Percentiles rank a stretch among this genome's conserved stretches.
Conservation (phyloP, 192 early-diverging fungal species). For the Diversispora eburnea region DNA sequence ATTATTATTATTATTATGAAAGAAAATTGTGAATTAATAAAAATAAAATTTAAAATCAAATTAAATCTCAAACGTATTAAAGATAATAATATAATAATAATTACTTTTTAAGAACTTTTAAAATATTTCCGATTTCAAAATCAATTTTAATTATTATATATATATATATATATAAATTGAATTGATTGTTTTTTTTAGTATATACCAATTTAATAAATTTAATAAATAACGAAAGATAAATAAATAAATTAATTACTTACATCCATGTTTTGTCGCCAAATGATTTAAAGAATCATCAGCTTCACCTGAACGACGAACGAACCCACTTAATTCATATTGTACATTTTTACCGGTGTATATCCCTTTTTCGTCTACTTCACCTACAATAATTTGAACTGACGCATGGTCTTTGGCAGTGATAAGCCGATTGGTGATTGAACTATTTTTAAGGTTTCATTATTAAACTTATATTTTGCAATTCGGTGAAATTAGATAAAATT, state of each 20-base stretch:
- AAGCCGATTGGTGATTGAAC: constrained; percentile 97
- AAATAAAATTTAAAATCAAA: no score
- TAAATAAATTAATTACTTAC: constrained; percentile 37
- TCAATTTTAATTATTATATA: no score
- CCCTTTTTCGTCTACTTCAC: constrained; percentile 85
- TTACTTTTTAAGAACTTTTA: no score
- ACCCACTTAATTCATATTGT: constrained; percentile 90
- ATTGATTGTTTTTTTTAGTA: no score
- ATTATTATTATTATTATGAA: no score
- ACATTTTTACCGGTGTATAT: constrained; percentile 67
- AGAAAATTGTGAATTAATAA: no score
- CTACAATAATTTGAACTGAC: constrained; percentile 96
- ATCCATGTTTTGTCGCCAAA: constrained; percentile 72
- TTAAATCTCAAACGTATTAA: no score
- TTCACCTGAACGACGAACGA: constrained; percentile 86
- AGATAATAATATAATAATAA: no score
- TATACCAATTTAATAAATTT: neutral
- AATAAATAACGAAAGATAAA: constrained; percentile 2
- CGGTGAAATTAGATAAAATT: neutral
- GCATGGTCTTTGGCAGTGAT: constrained; percentile 99
- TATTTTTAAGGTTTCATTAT: constrained; percentile 32
- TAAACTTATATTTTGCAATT: constrained; percentile 4
- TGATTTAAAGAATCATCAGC: constrained; percentile 97
- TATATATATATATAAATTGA: no score
- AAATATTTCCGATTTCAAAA: no score